Conservation (phyloP, 495 filamentous ascomycete genomes). For the Neurospora sp. region DNA sequence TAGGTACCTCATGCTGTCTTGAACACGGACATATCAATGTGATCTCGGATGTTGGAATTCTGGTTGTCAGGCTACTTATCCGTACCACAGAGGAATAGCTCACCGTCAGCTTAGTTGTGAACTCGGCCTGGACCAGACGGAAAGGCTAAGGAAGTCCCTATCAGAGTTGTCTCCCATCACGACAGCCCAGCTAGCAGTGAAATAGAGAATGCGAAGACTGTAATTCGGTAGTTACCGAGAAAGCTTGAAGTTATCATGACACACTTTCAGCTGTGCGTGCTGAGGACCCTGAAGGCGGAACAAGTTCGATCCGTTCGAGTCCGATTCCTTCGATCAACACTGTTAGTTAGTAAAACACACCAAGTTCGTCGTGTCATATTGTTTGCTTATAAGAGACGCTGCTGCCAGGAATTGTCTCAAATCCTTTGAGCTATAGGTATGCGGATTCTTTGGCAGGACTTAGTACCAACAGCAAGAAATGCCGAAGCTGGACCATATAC, state of each 20-base stretch:
- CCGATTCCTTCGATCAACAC: background rate
- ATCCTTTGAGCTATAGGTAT: background rate
- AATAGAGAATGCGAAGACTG: background rate
- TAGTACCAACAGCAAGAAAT: background rate
- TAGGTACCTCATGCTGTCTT: background rate
- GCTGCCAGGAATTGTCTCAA: background rate
- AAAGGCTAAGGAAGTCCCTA: background rate
- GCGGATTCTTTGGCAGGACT: background rate
- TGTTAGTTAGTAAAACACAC: background rate
- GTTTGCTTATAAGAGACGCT: background rate
- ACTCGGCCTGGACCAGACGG: background rate
- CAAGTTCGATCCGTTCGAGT: background rate
- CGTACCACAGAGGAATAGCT: background rate
- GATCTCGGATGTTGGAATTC: conserved; percentile 8
- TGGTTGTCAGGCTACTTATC: conserved; percentile 1
- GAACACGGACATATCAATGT: conserved; percentile 9
- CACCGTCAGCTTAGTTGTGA: background rate
- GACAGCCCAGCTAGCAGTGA: background rate
- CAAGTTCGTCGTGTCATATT: background rate
- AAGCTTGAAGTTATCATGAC: background rate
- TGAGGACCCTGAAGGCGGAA: background rate
- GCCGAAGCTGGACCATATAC: background rate
- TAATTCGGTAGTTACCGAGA: background rate
- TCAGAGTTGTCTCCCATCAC: background rate
- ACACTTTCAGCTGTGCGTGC: background rate